Evolutionary conservation across 106 monocot genomes (phyloP), one percentile per base, ranked within the genome.

Genomic region (Triglochin maritima): DNA sequence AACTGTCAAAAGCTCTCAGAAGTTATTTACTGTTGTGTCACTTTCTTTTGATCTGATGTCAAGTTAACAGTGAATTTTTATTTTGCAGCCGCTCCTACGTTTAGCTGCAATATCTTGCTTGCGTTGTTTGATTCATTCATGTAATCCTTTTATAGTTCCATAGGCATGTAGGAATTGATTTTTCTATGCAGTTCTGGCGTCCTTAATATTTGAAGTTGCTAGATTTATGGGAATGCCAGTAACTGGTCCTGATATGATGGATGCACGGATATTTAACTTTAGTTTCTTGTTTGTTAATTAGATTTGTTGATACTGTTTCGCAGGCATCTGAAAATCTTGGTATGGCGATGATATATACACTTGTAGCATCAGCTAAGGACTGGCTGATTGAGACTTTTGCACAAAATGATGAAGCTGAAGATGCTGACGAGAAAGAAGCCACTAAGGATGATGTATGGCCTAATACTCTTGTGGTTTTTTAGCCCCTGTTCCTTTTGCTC

Each of bases 311-410:
- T 42, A n/a, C 6, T 64, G 9, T 78, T 69, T 41, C 60, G 45
- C 78, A 96, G 96, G 86, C 88, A 63, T 72, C 75, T 63, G 96
- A 96, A 55, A 96, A 91, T 84, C 90, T 96, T 79, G 96, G 96
- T 50, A 96, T 96, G 96, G 83, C 96, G 56, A 96, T 96, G 96
- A 64, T 96, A 17, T 96, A 96, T 58, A 96, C 91, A 5, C 96
- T 96, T 69, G 90, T 84, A 60, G 80, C 91, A 74, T 88, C 91
- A 62, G 82, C 88, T 51, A 83, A 96, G 80, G 96, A 96, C 14
- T 96, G 91, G 91, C 66, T 96, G 71, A 79, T 73, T 63, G 96
- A 96, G 68, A 80, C 77, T 47, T 96, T 74, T 78, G 78, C 88
- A 9, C 81, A 84, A 14, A 78, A 76, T 59, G 88, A 11, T 64